A percentile compares a stretch with the other conserved stretches of the same genome.
These are phyloP conservation scores for Ascochyta viciae-villosae DNA, from an alignment of 2,329 filamentous ascomycete genomes.

Conservation along the genomic window DNA sequence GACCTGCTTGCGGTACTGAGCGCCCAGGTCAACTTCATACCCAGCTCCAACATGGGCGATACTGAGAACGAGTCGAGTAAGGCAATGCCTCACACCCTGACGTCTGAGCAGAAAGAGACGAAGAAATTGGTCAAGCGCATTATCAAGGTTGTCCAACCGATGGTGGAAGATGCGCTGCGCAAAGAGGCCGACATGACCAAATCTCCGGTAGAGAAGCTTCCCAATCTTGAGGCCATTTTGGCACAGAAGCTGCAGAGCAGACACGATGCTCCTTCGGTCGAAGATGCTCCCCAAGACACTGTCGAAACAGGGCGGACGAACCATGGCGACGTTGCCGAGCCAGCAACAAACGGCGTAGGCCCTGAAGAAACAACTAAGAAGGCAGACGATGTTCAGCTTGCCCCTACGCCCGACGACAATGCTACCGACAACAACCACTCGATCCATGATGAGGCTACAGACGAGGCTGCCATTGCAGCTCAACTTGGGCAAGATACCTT, in stretches of 20 bases:
- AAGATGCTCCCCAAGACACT: constrained; percentile 30
- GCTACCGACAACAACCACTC: constrained; percentile 35
- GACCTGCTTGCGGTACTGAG: constrained; percentile 65
- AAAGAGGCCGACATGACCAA: constrained; percentile 83
- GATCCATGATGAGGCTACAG: constrained; percentile 41
- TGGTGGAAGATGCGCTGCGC: constrained; percentile 75
- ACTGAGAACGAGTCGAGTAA: constrained; percentile 53
- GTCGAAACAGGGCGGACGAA: constrained; percentile 26
- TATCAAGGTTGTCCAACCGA: constrained; percentile 79
- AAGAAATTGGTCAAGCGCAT: constrained; percentile 89
- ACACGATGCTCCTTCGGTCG: constrained; percentile 50
- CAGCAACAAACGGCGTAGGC: constrained; percentile 20
- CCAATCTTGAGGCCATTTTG: constrained; percentile 76
- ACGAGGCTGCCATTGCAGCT: constrained; percentile 47
- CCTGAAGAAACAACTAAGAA: constrained; percentile 25
- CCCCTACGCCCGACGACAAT: constrained; percentile 47
- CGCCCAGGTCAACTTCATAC: constrained; percentile 59
- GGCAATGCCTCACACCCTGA: constrained; percentile 51
- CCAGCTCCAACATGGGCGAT: constrained; percentile 49
- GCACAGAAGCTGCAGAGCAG: constrained; percentile 67
- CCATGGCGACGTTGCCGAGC: constrained; percentile 19
- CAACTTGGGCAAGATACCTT: constrained; percentile 43
- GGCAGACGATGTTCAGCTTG: constrained; percentile 34
- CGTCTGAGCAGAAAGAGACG: constrained; percentile 76
- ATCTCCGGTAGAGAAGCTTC: constrained; percentile 73